A percentile compares a stretch with the other conserved stretches of the same genome.
These are phyloP conservation scores for Basidioascus undulatus DNA, from an alignment of 768 basidiomycete genomes.

Conservation along the genomic window DNA sequence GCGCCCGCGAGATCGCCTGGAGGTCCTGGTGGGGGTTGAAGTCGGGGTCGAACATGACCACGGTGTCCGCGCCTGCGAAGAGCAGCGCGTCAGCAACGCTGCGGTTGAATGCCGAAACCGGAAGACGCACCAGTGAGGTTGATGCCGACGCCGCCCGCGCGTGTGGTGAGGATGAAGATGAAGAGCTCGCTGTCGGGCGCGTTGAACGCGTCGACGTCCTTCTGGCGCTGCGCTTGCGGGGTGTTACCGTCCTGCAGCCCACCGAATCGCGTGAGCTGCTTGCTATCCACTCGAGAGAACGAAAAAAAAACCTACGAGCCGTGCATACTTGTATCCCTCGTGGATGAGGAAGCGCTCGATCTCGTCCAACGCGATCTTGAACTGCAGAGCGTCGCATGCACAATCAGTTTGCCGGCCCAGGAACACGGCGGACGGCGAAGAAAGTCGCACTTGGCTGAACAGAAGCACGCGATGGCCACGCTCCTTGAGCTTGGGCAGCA, in stretches of 20 bases:
- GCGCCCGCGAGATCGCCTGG: slow-evolving; percentile 79
- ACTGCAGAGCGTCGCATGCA: too few relatives aligned
- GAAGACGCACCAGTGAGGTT: too few relatives aligned
- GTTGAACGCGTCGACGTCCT: slow-evolving; percentile 88
- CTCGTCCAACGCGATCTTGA: slow-evolving; percentile 99
- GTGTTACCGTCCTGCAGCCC: slow-evolving; percentile 58
- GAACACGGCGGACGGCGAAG: too few relatives aligned
- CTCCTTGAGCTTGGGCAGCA: slow-evolving; percentile 78
- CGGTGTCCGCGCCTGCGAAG: slow-evolving; percentile 40
- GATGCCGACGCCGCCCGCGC: slow-evolving; percentile 69
- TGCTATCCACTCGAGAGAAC: too few relatives aligned
- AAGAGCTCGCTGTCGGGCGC: slow-evolving; percentile 62
- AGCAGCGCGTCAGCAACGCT: background rate
- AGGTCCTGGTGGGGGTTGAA: slow-evolving; percentile 81
- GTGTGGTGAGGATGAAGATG: slow-evolving; percentile 66
- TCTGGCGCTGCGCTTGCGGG: slow-evolving; percentile 61
- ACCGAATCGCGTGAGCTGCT: background rate
- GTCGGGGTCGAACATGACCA: slow-evolving; percentile 82
- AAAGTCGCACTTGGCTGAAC: slow-evolving; percentile 10
- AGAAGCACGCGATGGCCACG: slow-evolving; percentile 82
- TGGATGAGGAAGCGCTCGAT: slow-evolving; percentile 97
- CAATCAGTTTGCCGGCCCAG: too few relatives aligned
- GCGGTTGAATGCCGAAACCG: too few relatives aligned
- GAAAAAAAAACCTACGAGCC: slow-evolving; percentile 9
- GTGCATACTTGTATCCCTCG: slow-evolving; percentile 23